These are phyloP conservation scores for Myxozyma kluyveri DNA, from an alignment of 805 yeast species.

Conservation along the genomic window DNA sequence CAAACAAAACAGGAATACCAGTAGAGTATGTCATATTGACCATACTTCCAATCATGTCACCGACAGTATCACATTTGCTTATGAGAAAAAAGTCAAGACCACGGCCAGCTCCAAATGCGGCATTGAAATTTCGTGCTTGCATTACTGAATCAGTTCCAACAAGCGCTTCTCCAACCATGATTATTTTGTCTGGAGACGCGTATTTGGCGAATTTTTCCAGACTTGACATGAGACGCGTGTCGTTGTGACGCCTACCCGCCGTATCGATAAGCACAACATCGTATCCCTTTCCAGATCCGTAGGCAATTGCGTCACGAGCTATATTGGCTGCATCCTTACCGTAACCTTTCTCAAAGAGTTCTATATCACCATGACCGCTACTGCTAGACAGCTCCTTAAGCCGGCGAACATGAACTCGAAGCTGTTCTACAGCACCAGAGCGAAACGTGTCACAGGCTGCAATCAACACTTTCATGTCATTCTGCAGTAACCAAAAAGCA, in stretches of 20 bases:
- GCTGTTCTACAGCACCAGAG: slow-evolving; percentile 98
- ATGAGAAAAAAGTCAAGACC: slow-evolving; percentile 85
- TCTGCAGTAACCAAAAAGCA: slow-evolving; percentile 93
- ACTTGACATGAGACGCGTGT: slow-evolving; percentile 92
- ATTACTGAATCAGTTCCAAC: slow-evolving; percentile 97
- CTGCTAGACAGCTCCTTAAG: slow-evolving; percentile 63
- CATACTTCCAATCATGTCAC: slow-evolving; percentile 93
- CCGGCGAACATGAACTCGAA: slow-evolving; percentile 88
- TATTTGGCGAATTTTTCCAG: slow-evolving; percentile 91
- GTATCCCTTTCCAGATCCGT: slow-evolving; percentile 64
- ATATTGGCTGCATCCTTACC: slow-evolving; percentile 97
- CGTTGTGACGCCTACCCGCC: slow-evolving; percentile 96
- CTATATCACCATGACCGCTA: slow-evolving; percentile 54
- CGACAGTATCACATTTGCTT: slow-evolving; percentile 95
- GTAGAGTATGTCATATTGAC: slow-evolving; percentile 97
- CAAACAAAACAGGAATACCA: slow-evolving; percentile 89
- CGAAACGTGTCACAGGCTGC: slow-evolving; percentile 98
- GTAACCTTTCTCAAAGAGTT: slow-evolving; percentile 89
- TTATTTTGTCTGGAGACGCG: slow-evolving; percentile 92
- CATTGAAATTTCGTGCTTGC: slow-evolving; percentile 89
- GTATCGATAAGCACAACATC: slow-evolving; percentile 93
- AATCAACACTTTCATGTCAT: slow-evolving; percentile 77
- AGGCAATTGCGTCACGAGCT: slow-evolving; percentile 84
- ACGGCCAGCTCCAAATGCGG: slow-evolving; percentile 83
- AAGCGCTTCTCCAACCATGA: slow-evolving; percentile 97